Base-by-base conservation (phyloP, 352 stramenopile genomes). In the Globisporangium parvum region DNA sequence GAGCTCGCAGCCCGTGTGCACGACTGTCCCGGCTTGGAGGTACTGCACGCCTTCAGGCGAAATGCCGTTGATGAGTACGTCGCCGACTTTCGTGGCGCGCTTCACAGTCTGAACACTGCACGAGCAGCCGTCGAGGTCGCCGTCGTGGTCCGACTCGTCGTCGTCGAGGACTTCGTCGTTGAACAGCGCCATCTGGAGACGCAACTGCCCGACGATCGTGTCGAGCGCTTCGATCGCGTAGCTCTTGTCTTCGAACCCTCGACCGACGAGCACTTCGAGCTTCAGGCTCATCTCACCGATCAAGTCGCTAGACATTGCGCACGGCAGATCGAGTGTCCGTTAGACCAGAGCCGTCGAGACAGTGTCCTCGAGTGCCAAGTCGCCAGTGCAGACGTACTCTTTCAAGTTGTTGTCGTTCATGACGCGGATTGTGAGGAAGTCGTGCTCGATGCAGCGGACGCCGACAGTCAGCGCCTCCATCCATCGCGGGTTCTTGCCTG, bases 381-480 rank as follows among this genome's bases (percentile, higher is more conserved):
- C 6, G 48, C 20, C 26, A 49, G 14, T 23, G 37, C 18, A 3
- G 49, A 76, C 75, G 55, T 61, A 91, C 80, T 91, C 71, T 57
- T 80, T 84, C 24, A 91, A 50, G 44, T 80, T 77, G 64, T 91
- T 91, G 69, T 88, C 74, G 59, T 91, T 88, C 74, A 88, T 87
- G 23, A 91, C 76, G 14, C 80, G 80, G 61, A 91, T 72, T 52
- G 81, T 73, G n/a, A 91, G 63, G 58, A 78, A 88, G 45, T 88
- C 76, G 60, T 91, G 80, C 57, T 91, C 77, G 56, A 91, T 91
- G 67, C 80, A 91, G 14, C 77, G 73, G n/a, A 88, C 63, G 17
- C 62, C 67, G 23, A 71, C 67, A 0, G 74, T 77, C 20, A 91
- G 59, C 18, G 73, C 77, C 55, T 91, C 80, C 48, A 88, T 85